Percentiles rank a stretch among this genome's conserved stretches.
phyloP scores from a whole-genome alignment of 148 eudicot species.

The Oxyria digyna region DNA sequence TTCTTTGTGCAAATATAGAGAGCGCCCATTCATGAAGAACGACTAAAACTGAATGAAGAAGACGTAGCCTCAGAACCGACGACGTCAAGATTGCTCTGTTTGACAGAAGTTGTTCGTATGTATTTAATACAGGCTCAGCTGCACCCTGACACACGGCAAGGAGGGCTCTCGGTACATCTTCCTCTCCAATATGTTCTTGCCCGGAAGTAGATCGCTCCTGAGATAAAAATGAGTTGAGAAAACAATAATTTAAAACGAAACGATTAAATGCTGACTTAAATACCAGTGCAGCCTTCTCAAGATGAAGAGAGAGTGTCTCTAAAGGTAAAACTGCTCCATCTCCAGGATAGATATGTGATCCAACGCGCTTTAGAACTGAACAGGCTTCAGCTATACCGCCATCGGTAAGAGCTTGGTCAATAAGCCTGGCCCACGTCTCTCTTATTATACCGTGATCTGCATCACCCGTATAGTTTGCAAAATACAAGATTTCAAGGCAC shows the following conservation, averaged over 20 bases:
- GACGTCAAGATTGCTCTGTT: conserved; percentile 75
- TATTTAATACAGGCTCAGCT: conserved; percentile 76
- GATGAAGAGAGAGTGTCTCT: conserved; percentile 86
- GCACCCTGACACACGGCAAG: conserved; percentile 87
- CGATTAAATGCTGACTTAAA: background rate
- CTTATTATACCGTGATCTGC: conserved; percentile 78
- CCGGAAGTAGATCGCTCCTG: conserved; percentile 71
- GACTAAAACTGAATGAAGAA: conserved; percentile 70
- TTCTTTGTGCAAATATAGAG: conserved; percentile 68
- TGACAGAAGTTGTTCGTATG: conserved; percentile 75
- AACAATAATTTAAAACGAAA: background rate
- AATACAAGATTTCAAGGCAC: conserved; percentile 89
- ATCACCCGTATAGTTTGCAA: conserved; percentile 92
- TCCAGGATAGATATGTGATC: conserved; percentile 84
- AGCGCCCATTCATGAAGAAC: conserved; percentile 86
- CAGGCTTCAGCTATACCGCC: conserved; percentile 96
- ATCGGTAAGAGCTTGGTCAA: conserved; percentile 75
- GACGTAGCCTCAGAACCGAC: conserved; percentile 61
- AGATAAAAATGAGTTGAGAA: background rate
- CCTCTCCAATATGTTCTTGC: conserved; percentile 69
- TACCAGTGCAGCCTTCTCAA: conserved; percentile 98
- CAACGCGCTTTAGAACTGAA: conserved; percentile 81
- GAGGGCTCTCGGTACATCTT: conserved; percentile 86
- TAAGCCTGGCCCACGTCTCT: conserved; percentile 94
- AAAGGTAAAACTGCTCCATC: conserved; percentile 77